Evolutionary conservation across 768 basidiomycete species (phyloP), one percentile per base, ranked within the genome.

Genomic region (Xerocomus spinulosus): DNA sequence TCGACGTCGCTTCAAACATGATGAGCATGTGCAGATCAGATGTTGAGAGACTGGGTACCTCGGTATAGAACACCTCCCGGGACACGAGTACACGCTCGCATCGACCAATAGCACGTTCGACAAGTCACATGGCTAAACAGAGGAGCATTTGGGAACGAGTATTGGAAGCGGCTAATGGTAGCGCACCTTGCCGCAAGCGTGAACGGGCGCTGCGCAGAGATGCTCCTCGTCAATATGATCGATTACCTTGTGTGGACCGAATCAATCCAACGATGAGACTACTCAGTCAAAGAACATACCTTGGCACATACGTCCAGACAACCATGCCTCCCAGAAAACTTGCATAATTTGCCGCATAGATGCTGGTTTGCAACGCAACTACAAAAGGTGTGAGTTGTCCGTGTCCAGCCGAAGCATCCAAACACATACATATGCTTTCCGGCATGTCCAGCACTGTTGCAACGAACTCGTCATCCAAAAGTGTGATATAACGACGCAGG

Each of bases 321-420:
- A 1, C 82, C 82, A 32, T 64, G 62, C 45, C 69, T 77, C 25
- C 71, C 74, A 4, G 57, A 56, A 12, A 80, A 64, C 28, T 58
- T 58, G 57, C 83, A 84, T 9, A 61, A 56, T 40, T 74, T 67
- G 9, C 81, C 83, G 38, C 82, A 84, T 15, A 82, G 55, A 65
- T 85, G 82, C 23, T 64, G 56, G 24, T 70, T 73, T 1, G 75
- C 69, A 25, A 72, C 63, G 51, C 82, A 84, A 47, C 83, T 84
- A 29, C n/a, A 33, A 37, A 36, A 9, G 18, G 24, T 0, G 9
- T 53, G 4, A 33, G 26, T n/a, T 5, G 15, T 7, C 25, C 0
- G 2, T 2, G 1, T 5, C 14, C 15, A 5, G 2, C 2, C 3
- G 17, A 37, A 4, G 15, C 0, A 26, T 14, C 2, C 2, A 30